phyloP scores from a whole-genome alignment of 345 rosid species.

The Raphanus sativus region DNA sequence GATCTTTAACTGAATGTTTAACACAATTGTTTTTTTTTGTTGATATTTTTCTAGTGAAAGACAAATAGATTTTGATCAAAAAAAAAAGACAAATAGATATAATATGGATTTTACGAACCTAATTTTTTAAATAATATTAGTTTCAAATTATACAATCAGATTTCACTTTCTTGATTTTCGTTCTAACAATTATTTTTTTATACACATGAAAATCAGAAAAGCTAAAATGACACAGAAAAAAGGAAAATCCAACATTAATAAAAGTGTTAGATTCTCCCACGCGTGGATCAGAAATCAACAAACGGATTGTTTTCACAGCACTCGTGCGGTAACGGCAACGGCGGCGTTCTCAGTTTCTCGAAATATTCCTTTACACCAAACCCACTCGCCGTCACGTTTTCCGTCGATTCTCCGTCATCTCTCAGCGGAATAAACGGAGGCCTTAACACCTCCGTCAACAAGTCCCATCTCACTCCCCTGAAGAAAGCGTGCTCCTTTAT shows the following conservation, averaged over 20 bases:
- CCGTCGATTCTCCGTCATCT: slow-evolving; percentile 48
- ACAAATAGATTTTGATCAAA: no score
- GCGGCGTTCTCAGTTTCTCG: slow-evolving; percentile 38
- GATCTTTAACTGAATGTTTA: background rate
- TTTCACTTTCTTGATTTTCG: slow-evolving; percentile 15
- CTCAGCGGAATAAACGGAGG: slow-evolving; percentile 77
- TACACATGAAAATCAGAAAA: slow-evolving; percentile 26
- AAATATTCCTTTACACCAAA: slow-evolving; percentile 50
- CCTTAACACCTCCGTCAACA: slow-evolving; percentile 67
- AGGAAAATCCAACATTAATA: background rate
- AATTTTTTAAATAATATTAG: background rate
- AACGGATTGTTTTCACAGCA: slow-evolving; percentile 42
- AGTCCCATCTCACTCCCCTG: slow-evolving; percentile 70
- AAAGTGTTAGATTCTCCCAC: slow-evolving; percentile 32
- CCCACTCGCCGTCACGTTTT: slow-evolving; percentile 27
- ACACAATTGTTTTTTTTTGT: background rate
- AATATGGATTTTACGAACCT: background rate
- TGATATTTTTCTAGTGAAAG: background rate
- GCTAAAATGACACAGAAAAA: background rate
- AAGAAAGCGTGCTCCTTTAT: slow-evolving; percentile 83
- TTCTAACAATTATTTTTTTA: slow-evolving; percentile 20
- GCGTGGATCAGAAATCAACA: slow-evolving; percentile 49
- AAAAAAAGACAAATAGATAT: background rate
- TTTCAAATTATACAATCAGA: background rate
- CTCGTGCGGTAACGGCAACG: slow-evolving; percentile 48